Evolutionary conservation across 441 rosid species (phyloP).

Genomic region (Eugenia klotzschiana): DNA sequence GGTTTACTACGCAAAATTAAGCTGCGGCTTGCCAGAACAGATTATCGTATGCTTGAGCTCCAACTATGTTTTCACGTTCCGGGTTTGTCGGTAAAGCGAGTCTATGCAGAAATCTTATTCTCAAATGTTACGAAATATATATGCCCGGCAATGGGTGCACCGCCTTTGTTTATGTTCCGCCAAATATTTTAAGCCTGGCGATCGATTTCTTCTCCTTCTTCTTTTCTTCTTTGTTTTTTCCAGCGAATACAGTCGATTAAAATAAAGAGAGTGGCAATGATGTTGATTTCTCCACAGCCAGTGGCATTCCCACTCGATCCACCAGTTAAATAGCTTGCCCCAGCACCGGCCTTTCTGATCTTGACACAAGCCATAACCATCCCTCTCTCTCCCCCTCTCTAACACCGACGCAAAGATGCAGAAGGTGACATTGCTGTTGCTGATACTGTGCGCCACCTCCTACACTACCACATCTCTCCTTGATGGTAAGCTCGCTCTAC

Average conservation of each 20-base stretch:
- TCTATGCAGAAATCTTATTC: background rate
- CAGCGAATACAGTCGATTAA: background rate
- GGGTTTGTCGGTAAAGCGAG: background rate
- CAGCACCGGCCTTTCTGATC: background rate
- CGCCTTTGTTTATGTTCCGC: background rate
- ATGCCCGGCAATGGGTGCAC: background rate
- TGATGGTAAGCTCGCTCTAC: constrained; percentile 29
- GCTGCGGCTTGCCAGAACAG: background rate
- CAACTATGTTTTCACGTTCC: background rate
- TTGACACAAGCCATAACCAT: background rate
- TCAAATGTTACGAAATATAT: background rate
- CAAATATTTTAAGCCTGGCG: background rate
- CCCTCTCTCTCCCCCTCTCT: background rate
- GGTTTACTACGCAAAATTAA: background rate
- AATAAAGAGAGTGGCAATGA: constrained; percentile 22
- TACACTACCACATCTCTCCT: constrained; percentile 13
- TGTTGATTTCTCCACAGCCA: constrained; percentile 11
- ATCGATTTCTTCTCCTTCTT: background rate
- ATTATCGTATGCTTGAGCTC: background rate
- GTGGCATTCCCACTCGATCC: constrained; percentile 10
- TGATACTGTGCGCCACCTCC: constrained; percentile 21
- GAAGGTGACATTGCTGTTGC: constrained; percentile 20
- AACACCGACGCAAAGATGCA: constrained; percentile 13
- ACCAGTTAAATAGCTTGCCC: constrained; percentile 19
- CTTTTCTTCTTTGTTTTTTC: background rate